phyloP scores from a whole-genome alignment of 2,329 filamentous ascomycete genomes.

The Ceratocystiopsis minuta region DNA sequence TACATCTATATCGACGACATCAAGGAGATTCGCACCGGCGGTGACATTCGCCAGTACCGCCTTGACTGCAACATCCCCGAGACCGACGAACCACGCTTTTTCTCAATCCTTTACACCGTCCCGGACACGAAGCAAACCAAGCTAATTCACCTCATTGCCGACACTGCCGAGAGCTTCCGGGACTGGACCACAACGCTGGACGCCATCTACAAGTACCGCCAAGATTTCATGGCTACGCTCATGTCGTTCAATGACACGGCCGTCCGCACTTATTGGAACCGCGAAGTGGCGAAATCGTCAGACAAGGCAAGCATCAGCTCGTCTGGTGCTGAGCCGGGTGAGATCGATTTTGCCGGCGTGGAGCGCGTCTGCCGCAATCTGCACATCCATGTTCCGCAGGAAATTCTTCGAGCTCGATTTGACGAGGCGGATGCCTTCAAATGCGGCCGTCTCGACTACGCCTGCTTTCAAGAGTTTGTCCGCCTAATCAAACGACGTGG shows the following conservation, averaged over 20 bases:
- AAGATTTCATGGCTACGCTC: slow-evolving; percentile 77
- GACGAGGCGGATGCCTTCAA: slow-evolving; percentile 47
- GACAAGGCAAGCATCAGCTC: slow-evolving; percentile 23
- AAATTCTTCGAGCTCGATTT: slow-evolving; percentile 58
- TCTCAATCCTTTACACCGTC: slow-evolving; percentile 75
- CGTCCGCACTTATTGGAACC: slow-evolving; percentile 69
- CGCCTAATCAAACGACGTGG: slow-evolving; percentile 65
- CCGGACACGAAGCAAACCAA: slow-evolving; percentile 69
- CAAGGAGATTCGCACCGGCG: slow-evolving; percentile 68
- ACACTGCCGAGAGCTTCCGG: slow-evolving; percentile 50
- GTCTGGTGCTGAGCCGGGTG: slow-evolving; percentile 37
- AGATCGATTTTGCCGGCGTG: slow-evolving; percentile 61
- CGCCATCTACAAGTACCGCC: slow-evolving; percentile 66
- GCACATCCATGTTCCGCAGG: slow-evolving; percentile 75
- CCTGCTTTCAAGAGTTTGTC: slow-evolving; percentile 72
- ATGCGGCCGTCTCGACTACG: slow-evolving; percentile 53
- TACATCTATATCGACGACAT: slow-evolving; percentile 91
- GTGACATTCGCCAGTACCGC: slow-evolving; percentile 74
- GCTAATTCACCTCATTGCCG: slow-evolving; percentile 73
- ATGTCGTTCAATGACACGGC: slow-evolving; percentile 73
- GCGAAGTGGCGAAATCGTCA: slow-evolving; percentile 53
- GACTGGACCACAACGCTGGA: slow-evolving; percentile 76
- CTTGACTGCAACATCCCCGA: slow-evolving; percentile 61
- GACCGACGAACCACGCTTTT: slow-evolving; percentile 54
- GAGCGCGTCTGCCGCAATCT: slow-evolving; percentile 73